Conservation (phyloP, 2,329 filamentous ascomycete species). For the Fusarium sp. region DNA sequence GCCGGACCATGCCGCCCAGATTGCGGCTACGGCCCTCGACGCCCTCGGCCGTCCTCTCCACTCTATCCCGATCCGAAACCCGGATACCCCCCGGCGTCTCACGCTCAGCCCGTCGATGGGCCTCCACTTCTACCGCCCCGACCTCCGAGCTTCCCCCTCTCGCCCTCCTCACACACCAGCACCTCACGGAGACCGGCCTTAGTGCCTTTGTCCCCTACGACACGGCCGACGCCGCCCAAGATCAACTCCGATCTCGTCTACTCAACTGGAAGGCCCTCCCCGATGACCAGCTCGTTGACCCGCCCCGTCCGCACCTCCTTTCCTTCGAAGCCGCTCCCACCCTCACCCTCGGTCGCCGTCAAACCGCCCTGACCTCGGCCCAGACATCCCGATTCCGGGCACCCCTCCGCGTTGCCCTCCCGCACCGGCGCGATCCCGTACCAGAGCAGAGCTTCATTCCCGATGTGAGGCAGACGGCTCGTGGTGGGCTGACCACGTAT, state of each 20-base stretch:
- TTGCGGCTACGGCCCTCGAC: constrained; percentile 9
- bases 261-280: constrained; percentile 55
- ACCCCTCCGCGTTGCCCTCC: constrained; percentile 55
- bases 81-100: constrained; percentile 12
- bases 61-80: constrained; percentile 26
- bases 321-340: constrained; percentile 88
- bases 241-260: constrained; percentile 53
- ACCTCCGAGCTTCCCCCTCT: constrained; percentile 23
- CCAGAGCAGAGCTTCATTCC: constrained; percentile 60
- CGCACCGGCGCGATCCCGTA: constrained; percentile 48
- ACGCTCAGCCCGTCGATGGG: constrained; percentile 15
- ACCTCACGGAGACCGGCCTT: constrained; percentile 45
- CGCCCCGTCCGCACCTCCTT: constrained; percentile 80
- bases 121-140: constrained; percentile 19
- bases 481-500: constrained; percentile 94
- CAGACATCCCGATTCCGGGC: constrained; percentile 64
- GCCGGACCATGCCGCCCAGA: constrained; percentile 21
- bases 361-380: constrained; percentile 65
- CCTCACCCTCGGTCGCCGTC: constrained; percentile 92
- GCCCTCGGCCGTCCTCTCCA: constrained; percentile 31
- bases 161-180: constrained; percentile 51
- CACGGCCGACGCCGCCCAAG: constrained; percentile 52
- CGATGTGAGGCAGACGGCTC: constrained; percentile 78
- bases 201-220: constrained; percentile 52
- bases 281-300: constrained; percentile 33